Evolutionary conservation across 2,329 filamentous ascomycete genomes (phyloP).

Genomic region (Gremmenia infestans): DNA sequence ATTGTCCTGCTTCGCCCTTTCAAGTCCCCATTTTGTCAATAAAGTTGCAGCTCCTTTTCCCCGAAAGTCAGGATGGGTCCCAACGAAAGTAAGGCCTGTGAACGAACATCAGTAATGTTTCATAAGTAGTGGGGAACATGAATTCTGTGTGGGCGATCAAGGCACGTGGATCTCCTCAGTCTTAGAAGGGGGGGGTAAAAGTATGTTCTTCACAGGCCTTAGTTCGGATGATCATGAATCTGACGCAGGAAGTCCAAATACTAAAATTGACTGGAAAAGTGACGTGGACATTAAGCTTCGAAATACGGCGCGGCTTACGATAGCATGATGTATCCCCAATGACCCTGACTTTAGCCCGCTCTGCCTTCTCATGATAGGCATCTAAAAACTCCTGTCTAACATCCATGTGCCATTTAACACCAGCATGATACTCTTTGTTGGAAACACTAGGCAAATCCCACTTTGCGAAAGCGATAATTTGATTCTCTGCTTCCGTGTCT

Average conservation of each 20-base stretch:
- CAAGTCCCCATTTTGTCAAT: constrained; percentile 24
- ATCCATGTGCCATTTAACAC: constrained; percentile 18
- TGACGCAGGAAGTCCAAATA: constrained; percentile 3
- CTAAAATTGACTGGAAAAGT: not conserved
- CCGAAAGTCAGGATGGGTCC: constrained; percentile 18
- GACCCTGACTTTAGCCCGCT: constrained; percentile 18
- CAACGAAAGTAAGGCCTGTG: constrained; percentile 25
- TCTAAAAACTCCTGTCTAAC: constrained; percentile 16
- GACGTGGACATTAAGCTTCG: not conserved
- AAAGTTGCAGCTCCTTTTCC: constrained; percentile 24
- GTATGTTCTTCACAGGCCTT: no score
- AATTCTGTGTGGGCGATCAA: no score
- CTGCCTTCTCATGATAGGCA: constrained; percentile 18
- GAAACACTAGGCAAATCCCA: constrained; percentile 23
- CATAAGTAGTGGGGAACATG: not conserved
- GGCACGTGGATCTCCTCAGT: no score
- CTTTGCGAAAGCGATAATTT: constrained; percentile 27
- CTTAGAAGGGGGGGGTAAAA: no score
- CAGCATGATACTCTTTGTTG: not conserved
- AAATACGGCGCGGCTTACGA: constrained; percentile 18
- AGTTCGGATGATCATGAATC: constrained; percentile 23
- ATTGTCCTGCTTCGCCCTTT: constrained; percentile 15
- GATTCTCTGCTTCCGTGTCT: constrained; percentile 14
- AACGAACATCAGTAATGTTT: not conserved
- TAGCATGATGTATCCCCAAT: constrained; percentile 21